Base-by-base conservation (phyloP, 106 monocot species). In the Dendrobium chrysotoxum region DNA sequence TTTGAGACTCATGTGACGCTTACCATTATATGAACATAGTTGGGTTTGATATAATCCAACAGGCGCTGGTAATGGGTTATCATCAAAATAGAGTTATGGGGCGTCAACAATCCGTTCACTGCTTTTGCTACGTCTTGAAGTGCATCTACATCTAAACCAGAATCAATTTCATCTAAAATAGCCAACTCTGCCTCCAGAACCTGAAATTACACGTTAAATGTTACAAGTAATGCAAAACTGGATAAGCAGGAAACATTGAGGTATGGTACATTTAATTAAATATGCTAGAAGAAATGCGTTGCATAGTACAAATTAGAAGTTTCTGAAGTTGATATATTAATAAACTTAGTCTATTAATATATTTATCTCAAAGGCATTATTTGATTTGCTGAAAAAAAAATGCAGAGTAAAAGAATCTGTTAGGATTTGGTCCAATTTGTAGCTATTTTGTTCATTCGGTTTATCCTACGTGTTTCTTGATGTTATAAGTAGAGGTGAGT, bases 101-200 rank as follows among this genome's bases (percentile, higher is more conserved):
- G 85, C 18, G 83, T 94, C 81, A 98, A 78, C 71, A 97, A 86
- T 21, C 87, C 89, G 78, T 88, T 92, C 45, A 98, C 88, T n/a
- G 97, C 91, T 75, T 89, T 94, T 78, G 97, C 90, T 25, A 94
- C 97, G 80, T 94, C 94, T 86, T 94, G 89, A 76, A 97, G 93
- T 76, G 96, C 96, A 85, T 97, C 96, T 77, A 97, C 89, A 90
- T 97, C 96, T 82, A 97, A 88, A 28, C 96, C 94, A 39, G 96
- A 97, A 83, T 97, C 96, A 70, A 94, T 94, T 87, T 97, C 96
- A 79, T 97, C 96, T 42, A 97, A 81, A 85, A 97, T 90, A 77
- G 91, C 92, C 78, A 98, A 89, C 83, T 98, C 94, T 58, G 97
- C 89, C 80, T 89, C 94, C 42, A 94, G 83, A 79, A 92, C 98